Percentiles rank a stretch among this genome's conserved stretches.
Conservation (phyloP, 2,329 filamentous ascomycete species). For the Phialocephala subalpina region DNA sequence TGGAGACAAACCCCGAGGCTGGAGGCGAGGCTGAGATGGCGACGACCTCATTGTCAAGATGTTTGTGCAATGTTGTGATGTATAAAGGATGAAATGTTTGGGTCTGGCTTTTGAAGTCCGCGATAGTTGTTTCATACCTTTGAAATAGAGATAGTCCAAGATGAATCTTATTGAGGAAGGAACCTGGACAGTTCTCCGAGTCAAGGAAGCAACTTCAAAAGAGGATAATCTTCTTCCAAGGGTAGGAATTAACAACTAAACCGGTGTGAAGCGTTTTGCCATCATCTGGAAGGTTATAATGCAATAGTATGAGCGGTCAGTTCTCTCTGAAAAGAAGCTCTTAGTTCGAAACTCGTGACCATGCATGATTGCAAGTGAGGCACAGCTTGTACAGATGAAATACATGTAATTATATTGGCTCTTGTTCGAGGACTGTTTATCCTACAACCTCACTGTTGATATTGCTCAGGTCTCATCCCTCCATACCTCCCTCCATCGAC, state of each 20-base stretch:
- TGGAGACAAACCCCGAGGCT: background rate
- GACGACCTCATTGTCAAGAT: background rate
- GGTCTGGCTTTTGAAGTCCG: too few relatives aligned
- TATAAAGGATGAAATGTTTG: background rate
- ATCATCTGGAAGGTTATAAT: background rate
- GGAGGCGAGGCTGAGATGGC: background rate
- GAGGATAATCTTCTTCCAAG: too few relatives aligned
- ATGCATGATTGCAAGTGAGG: background rate
- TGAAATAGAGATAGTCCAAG: too few relatives aligned
- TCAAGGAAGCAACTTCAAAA: too few relatives aligned
- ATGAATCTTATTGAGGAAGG: too few relatives aligned
- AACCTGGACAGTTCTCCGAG: too few relatives aligned
- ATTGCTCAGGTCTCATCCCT: conserved; percentile 25
- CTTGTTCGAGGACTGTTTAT: conserved; percentile 40
- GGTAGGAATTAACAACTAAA: background rate
- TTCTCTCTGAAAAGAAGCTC: background rate
- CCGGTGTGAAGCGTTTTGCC: background rate
- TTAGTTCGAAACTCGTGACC: background rate
- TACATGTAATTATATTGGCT: conserved; percentile 34
- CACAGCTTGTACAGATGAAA: background rate
- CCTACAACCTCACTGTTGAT: conserved; percentile 40
- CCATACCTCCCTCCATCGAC: conserved; percentile 25
- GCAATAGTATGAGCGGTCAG: background rate
- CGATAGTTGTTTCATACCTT: too few relatives aligned
- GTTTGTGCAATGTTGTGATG: background rate